Percentiles rank a stretch among this genome's conserved stretches.
Evolutionary conservation across 2,329 filamentous ascomycete genomes (phyloP).

Genomic region (Diaporthe velutina): DNA sequence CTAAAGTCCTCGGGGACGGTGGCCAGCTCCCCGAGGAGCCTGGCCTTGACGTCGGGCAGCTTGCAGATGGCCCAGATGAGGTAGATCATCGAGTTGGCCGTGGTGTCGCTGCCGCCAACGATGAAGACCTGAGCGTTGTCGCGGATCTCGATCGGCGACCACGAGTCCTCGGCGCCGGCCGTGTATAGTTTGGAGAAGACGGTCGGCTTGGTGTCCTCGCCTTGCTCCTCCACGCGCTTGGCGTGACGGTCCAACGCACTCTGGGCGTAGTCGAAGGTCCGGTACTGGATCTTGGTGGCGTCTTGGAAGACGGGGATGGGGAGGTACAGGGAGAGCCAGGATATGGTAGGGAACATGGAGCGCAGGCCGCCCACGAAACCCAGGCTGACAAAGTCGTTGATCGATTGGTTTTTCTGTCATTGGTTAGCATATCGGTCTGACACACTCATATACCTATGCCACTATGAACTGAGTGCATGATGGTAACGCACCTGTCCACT

Average conservation of each 20-base stretch:
- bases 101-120: slow-evolving; percentile 65
- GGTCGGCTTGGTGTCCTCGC: slow-evolving; percentile 44
- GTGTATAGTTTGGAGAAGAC: slow-evolving; percentile 54
- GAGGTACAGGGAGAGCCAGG: slow-evolving; percentile 43
- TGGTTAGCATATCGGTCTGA: neutral
- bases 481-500: slow-evolving; percentile 57
- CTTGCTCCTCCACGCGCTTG: slow-evolving; percentile 37
- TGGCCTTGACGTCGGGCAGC: slow-evolving; percentile 46
- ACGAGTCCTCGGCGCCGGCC: slow-evolving; percentile 47
- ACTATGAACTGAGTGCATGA: neutral
- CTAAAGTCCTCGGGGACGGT: slow-evolving; percentile 48
- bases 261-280: slow-evolving; percentile 38
- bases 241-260: slow-evolving; percentile 42
- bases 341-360: slow-evolving; percentile 47
- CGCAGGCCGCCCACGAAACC: slow-evolving; percentile 43
- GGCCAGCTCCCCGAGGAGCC: slow-evolving; percentile 52
- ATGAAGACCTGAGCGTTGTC: slow-evolving; percentile 59
- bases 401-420: slow-evolving; percentile 55
- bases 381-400: slow-evolving; percentile 51
- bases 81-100: slow-evolving; percentile 63
- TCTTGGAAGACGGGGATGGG: slow-evolving; percentile 42
- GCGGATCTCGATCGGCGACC: slow-evolving; percentile 49
- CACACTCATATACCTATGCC: neutral
- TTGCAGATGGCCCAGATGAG: slow-evolving; percentile 55
- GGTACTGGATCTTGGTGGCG: slow-evolving; percentile 37